Evolutionary conservation across 345 rosid species (phyloP), one percentile per base, ranked within the genome.

Genomic region (Zanthoxylum bungeanum): DNA sequence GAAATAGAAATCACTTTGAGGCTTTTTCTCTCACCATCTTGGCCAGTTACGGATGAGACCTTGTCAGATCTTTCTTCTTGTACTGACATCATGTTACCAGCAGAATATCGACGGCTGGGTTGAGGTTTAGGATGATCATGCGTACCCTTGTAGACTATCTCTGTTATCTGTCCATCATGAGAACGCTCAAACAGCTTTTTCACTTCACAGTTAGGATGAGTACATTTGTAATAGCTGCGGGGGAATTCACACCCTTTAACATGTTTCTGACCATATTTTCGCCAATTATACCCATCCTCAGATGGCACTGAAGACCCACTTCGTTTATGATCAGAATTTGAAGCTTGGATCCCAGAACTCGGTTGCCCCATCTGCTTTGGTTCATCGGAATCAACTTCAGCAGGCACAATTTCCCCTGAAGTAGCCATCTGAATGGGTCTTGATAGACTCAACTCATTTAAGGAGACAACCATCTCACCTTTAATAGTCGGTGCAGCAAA

Each of bases 221-320:
- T 91, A 71, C 99, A 95, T 76, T 95, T 95, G 84, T 95, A 95
- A 78, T 95, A 95, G 81, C 96, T 89, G 72, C 99, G 89, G 1
- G 98, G 99, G 77, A 92, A 93, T 79, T 93, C 95, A 83, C 99
- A 86, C 80, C 99, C 99, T 76, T 95, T 95, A 34, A 95, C 99
- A 77, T 87, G 97, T 65, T 95, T 95, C 85, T 95, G 99, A 51
- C 99, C 99, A 83, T 95, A 95, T 75, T 95, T 95, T 71, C 99
- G 83, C 98, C 99, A 95, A 86, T 91, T 93, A 80, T 91, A 95
- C 76, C 99, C 99, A 85, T 95, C 99, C 71, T 91, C 93, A 27
- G 96, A 83, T 64, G 86, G 34, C 62, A 79, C 66, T 3, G 87
- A 71, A 33, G 78, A 49, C 5, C 81, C 82, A 75, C 78, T 82